Conservation (phyloP, 805 yeast species). For the Candida qinlingensis region DNA sequence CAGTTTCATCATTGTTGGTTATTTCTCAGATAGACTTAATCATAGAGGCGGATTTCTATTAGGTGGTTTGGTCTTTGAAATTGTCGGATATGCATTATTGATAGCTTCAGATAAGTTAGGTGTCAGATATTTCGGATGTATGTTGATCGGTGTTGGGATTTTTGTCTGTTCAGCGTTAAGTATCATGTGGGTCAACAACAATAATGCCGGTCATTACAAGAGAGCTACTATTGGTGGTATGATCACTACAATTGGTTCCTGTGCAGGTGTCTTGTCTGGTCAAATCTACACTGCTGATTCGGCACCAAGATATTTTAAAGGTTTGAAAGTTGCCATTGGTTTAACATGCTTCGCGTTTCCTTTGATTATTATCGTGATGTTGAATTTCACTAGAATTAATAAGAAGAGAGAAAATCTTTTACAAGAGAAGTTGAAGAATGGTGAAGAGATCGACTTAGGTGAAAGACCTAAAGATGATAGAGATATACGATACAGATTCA, state of each 20-base stretch:
- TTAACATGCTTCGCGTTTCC: constrained; percentile 21
- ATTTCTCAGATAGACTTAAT: constrained; percentile 26
- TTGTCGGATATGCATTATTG: constrained; percentile 30
- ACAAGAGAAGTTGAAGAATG: constrained; percentile 9
- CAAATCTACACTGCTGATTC: constrained; percentile 31
- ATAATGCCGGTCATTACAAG: constrained; percentile 34
- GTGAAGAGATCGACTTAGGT: constrained; percentile 6
- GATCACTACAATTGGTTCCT: constrained; percentile 31
- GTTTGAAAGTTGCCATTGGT: constrained; percentile 23
- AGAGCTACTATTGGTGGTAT: constrained; percentile 36
- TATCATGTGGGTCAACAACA: constrained; percentile 37
- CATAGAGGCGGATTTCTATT: constrained; percentile 33
- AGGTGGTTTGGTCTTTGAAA: constrained; percentile 28
- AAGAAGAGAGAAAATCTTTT: constrained; percentile 11
- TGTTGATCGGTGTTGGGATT: constrained; percentile 33
- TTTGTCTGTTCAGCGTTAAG: constrained; percentile 35
- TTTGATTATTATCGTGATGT: constrained; percentile 15
- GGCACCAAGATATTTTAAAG: constrained; percentile 35
- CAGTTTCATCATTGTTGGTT: constrained; percentile 28
- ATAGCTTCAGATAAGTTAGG: constrained; percentile 28
- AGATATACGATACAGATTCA: constrained; percentile 15
- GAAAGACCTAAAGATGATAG: constrained; percentile 23
- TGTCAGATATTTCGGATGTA: constrained; percentile 34
- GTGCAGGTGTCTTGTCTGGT: constrained; percentile 34
- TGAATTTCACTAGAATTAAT: constrained; percentile 14